phyloP scores from a whole-genome alignment of 2,329 filamentous ascomycete species.

The Microcyclospora tardicrescens region DNA sequence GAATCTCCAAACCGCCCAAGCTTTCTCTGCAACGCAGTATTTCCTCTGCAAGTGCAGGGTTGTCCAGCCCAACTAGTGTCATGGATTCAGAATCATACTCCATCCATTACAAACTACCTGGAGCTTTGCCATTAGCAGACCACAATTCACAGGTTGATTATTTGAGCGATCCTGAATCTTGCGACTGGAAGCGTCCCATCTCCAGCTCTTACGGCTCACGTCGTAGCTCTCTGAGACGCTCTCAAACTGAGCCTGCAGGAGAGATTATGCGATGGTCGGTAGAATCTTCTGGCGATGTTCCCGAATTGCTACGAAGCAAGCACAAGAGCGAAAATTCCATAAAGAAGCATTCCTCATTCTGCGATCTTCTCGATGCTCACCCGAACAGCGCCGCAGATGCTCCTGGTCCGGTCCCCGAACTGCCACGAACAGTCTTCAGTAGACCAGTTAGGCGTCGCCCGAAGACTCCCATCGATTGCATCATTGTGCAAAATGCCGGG shows the following conservation, averaged over 20 bases:
- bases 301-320: slow-evolving; percentile 18
- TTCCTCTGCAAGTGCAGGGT: too few relatives aligned
- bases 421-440: slow-evolving; percentile 1
- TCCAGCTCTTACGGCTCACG: slow-evolving; percentile 17
- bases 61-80: too few relatives aligned
- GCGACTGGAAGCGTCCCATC: slow-evolving; percentile 13
- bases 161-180: slow-evolving; percentile 16
- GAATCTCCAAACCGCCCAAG: not conserved
- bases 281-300: slow-evolving; percentile 15
- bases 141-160: slow-evolving; percentile 6
- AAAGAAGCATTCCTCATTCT: slow-evolving; percentile 2
- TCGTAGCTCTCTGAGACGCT: slow-evolving; percentile 11
- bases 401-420: slow-evolving; percentile 7
- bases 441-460: slow-evolving; percentile 4
- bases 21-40: not conserved
- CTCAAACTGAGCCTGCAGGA: slow-evolving; percentile 3
- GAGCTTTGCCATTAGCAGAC: not conserved
- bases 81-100: too few relatives aligned
- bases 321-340: slow-evolving; percentile 7
- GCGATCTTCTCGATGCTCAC: slow-evolving; percentile 9
- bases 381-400: slow-evolving; percentile 13
- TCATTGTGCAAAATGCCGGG: slow-evolving; percentile 14
- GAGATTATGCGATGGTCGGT: slow-evolving; percentile 17
- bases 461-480: slow-evolving; percentile 12
- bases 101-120: too few relatives aligned